Conservation (phyloP, 176 grass and related monocot species). For the Raddia guianensis region DNA sequence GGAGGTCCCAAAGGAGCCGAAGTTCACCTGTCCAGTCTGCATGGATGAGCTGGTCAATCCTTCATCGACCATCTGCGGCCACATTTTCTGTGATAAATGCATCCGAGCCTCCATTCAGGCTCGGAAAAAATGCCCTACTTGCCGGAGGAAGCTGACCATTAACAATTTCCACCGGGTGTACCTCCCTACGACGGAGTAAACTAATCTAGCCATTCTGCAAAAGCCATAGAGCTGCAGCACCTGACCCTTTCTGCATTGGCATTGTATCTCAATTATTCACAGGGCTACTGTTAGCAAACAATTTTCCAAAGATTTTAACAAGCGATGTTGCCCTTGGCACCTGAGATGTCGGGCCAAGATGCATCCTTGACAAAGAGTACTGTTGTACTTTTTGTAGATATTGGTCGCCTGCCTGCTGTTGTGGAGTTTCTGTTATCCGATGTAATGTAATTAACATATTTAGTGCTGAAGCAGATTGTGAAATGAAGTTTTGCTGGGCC, state of each 20-base stretch:
- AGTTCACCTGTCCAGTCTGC: conserved; percentile 83
- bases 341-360: neutral
- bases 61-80: conserved; percentile 82
- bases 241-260: conserved; percentile 35
- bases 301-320: conserved; percentile 40
- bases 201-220: conserved; percentile 8
- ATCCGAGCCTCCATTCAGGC: conserved; percentile 59
- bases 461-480: no score
- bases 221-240: neutral
- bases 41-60: conserved; percentile 60
- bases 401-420: neutral
- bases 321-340: neutral
- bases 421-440: neutral
- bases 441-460: neutral
- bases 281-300: conserved; percentile 34
- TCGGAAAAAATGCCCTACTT: conserved; percentile 89
- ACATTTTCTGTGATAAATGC: conserved; percentile 86
- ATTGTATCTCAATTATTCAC: conserved; percentile 32
- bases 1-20: conserved; percentile 54
- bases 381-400: conserved; percentile 1
- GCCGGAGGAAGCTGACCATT: conserved; percentile 58
- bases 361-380: conserved; percentile 27
- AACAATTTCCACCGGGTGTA: conserved; percentile 78
- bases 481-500: neutral
- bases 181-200: conserved; percentile 63